Base-by-base conservation (phyloP, 306 rosid species). In the Vigna mungo region DNA sequence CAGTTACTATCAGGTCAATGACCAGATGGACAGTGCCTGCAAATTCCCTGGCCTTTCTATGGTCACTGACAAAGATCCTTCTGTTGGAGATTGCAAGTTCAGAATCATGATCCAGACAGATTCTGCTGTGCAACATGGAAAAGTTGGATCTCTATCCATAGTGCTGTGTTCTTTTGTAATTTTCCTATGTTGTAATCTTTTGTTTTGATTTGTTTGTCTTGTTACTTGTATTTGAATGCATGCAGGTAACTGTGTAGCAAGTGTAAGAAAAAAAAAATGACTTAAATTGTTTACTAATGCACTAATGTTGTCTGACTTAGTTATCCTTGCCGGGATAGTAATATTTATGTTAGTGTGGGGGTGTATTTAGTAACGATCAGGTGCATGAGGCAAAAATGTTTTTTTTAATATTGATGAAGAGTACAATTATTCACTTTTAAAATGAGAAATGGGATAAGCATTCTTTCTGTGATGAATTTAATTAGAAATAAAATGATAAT, bases 21-120 rank as follows among this genome's bases (percentile, higher is more conserved):
- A 92, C 65, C 98, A 95, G 87, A 74, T 83, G 15, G 88, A 84
- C 0, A 82, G 68, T 47, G 93, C 97, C 4, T 95, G 98, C 79
- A 84, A 81, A 77, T 95, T 95, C 80, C 90, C 97, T 3, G 87
- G 87, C 14, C 93, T 95, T 60, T 89, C 98, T 1, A 51, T 78
- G 16, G 36, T 90, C 76, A 89, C 93, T 14, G 82, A 79, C 12
- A 82, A 39, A 21, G 93, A 95, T 74, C 98, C 98, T 16, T 89
- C 98, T 14, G 16, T 18, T 18, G 88, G 84, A 72, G 83, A 75
- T 56, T 95, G 98, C 90, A 86, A 70, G 66, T 95, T 95, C 85
- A 71, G 68, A 80, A 83, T 92, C 85, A 92, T 95, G 98, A 89
- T 91, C 39, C 85, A 78, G n/a, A 54, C 85, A 16, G 84, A 79